These are phyloP conservation scores for Allium sativum DNA, from an alignment of 106 monocot species.

Conservation along the genomic window DNA sequence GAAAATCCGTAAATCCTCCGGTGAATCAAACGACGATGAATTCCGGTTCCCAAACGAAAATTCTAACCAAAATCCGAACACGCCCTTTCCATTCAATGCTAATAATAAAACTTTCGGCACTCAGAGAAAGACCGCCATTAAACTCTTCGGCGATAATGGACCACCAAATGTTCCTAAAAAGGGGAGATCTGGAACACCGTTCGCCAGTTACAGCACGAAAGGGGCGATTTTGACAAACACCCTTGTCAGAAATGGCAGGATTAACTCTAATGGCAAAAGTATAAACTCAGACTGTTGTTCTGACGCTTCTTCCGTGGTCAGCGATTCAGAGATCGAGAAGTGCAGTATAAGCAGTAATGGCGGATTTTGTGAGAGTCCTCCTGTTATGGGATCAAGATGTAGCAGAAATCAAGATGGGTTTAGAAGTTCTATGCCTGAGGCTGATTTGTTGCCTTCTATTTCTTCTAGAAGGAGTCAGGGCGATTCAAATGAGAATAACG, in stretches of 20 bases:
- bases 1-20: no score
- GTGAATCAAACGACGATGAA: conserved; percentile 13
- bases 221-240: background rate
- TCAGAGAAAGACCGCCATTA: conserved; percentile 12
- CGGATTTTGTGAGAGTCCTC: conserved; percentile 69
- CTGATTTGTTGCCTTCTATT: conserved; percentile 26
- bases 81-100: conserved; percentile 8
- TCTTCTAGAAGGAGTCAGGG: conserved; percentile 12
- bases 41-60: conserved; percentile 43
- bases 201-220: background rate
- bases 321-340: conserved; percentile 19
- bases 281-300: background rate
- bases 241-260: conserved; percentile 1
- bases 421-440: conserved; percentile 61
- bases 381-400: conserved; percentile 19
- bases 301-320: conserved; percentile 10
- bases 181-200: conserved; percentile 34
- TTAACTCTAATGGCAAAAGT: background rate
- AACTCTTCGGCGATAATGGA: conserved; percentile 4
- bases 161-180: background rate
- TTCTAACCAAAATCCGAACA: conserved; percentile 8
- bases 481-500: background rate
- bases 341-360: conserved; percentile 28
- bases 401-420: conserved; percentile 21
- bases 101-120: background rate